Base-by-base conservation (phyloP, 2,329 filamentous ascomycete species). In the Furcasterigmium sp. region DNA sequence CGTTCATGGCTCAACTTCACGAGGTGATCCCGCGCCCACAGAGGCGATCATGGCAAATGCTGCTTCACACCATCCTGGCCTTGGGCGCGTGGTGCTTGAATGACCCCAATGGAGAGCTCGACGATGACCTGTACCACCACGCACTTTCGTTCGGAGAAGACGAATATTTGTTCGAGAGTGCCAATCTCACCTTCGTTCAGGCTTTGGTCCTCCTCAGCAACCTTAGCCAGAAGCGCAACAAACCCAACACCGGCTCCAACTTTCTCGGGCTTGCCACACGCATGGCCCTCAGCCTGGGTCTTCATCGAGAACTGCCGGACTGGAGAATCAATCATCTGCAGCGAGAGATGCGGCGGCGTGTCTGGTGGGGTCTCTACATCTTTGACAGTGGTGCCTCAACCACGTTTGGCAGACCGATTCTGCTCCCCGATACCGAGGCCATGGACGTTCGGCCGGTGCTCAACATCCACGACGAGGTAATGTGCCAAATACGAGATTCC, bases 241-340 rank as follows among this genome's bases (percentile, higher is more conserved):
- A 69, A 17, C 70, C 69, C 10, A 73, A 73, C 44, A 72, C 68
- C 0, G 68, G 69, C 7, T 72, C 68, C 43, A 73, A 70, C 45
- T 69, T 69, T 36, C 59, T 71, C 20, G 70, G 70, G 3, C 61
- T 73, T 14, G 70, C 70, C 5, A 61, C 65, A 5, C 60, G 69
- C n/a, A 67, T 73, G 60, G 70, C 69, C 1, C 58, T 73, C 11
- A 68, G 69, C 1, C 50, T 73, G 14, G 69, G 70, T 0, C 59
- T 74, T 0, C 69, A 73, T 47, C 63, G 65, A 10, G 71, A 75
- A 46, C 55, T 68, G 10, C 54, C 58, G 1, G 53, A 51, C 14
- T 60, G 56, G 56, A 50, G 56, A 23, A 59, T 59, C 39, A 59
- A 54, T 21, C 53, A 58, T 3, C 51, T 44, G 9, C 58, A 61